A percentile compares a stretch with the other conserved stretches of the same genome.
Conservation (phyloP, 768 basidiomycete genomes). For the Auricularia sp. region DNA sequence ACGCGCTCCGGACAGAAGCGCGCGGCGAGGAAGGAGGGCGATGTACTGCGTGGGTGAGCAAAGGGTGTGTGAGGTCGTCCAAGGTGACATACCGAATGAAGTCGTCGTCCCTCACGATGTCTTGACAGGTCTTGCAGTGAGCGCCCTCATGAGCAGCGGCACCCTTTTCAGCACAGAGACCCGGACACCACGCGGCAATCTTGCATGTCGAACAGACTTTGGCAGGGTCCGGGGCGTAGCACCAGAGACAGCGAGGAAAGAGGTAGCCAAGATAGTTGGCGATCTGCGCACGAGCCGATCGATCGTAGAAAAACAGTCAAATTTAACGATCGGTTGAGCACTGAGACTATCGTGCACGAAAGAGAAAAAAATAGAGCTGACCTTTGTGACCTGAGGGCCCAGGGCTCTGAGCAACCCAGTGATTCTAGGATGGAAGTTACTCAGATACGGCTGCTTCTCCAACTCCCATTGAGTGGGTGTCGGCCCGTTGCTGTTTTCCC, state of each 20-base stretch:
- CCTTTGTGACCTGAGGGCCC: too few relatives aligned
- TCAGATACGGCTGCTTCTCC: too few relatives aligned
- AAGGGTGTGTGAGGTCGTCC: background rate
- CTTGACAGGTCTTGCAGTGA: background rate
- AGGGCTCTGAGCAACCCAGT: too few relatives aligned
- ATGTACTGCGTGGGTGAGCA: background rate
- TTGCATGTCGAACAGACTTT: background rate
- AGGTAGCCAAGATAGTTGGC: background rate
- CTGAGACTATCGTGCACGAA: background rate
- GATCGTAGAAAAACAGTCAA: background rate
- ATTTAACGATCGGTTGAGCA: background rate
- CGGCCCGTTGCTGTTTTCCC: too few relatives aligned
- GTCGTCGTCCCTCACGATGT: background rate
- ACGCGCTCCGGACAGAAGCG: background rate
- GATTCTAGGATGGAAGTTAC: too few relatives aligned
- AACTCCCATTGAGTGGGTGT: too few relatives aligned
- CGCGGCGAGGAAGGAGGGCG: background rate
- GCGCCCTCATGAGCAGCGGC: background rate
- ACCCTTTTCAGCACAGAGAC: background rate
- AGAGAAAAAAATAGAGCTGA: too few relatives aligned
- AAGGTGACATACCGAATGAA: background rate
- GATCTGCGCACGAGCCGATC: background rate
- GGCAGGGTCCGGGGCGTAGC: background rate
- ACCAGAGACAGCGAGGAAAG: background rate
- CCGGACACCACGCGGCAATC: background rate